Conservation (phyloP, 805 yeast species). For the Henningerozyma blattae region DNA sequence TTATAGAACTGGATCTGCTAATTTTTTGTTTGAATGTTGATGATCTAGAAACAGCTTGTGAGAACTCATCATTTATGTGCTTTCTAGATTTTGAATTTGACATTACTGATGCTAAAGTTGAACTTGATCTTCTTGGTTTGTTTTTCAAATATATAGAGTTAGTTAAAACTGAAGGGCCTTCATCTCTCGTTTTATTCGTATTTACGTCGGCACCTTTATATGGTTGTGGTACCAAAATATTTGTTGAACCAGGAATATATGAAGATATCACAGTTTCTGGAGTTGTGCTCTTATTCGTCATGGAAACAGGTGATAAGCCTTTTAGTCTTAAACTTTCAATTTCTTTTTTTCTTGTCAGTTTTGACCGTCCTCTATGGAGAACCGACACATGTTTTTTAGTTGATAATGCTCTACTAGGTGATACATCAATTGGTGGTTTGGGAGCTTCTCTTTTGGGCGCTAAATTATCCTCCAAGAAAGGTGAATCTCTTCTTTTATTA, state of each 20-base stretch:
- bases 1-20: constrained; percentile 6
- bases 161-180: not conserved
- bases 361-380: not conserved
- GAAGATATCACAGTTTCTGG: constrained; percentile 22
- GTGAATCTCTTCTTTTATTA: constrained; percentile 67
- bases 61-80: not conserved
- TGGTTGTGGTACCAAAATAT: constrained; percentile 32
- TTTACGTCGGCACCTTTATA: constrained; percentile 23
- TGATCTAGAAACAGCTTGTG: not conserved
- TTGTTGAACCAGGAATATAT: constrained; percentile 33
- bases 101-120: constrained; percentile 4
- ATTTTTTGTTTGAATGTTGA: not conserved
- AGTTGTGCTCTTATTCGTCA: constrained; percentile 6
- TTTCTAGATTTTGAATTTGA: not conserved
- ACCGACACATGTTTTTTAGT: not conserved
- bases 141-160: constrained; percentile 3
- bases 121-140: constrained; percentile 13
- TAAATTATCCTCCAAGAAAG: constrained; percentile 45
- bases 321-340: not conserved
- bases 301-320: constrained; percentile 1
- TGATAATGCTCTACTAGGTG: constrained; percentile 10
- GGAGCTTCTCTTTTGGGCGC: constrained; percentile 66
- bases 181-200: not conserved
- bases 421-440: constrained; percentile 40
- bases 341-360: constrained; percentile 8